phyloP scores from a whole-genome alignment of 768 basidiomycete species.

The Sarcomyxa edulis region DNA sequence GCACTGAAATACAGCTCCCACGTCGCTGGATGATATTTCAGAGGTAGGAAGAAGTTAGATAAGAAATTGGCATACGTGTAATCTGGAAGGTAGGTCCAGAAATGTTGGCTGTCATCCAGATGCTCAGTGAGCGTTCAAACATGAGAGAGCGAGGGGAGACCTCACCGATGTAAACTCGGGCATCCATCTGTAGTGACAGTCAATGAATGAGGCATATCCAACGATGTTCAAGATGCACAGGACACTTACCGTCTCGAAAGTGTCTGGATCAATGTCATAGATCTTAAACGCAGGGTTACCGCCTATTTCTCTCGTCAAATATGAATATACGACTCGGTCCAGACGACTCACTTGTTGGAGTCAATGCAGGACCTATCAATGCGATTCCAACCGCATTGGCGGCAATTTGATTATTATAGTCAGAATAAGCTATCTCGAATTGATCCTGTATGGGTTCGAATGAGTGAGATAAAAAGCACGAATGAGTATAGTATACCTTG shows the following conservation, averaged over 20 bases:
- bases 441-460: constrained; percentile 20
- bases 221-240: no score
- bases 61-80: constrained; percentile 13
- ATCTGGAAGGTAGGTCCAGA: constrained; percentile 21
- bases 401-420: constrained; percentile 26
- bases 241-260: constrained; percentile 34
- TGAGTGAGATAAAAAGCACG: background rate
- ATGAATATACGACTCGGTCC: background rate
- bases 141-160: constrained; percentile 5
- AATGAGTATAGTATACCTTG: constrained; percentile 13
- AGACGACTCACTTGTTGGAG: constrained; percentile 28
- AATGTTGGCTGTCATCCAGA: constrained; percentile 15
- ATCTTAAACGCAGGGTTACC: constrained; percentile 34
- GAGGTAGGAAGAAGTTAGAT: background rate
- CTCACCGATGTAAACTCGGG: constrained; percentile 24
- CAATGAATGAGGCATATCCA: no score
- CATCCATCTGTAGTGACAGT: no score
- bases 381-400: constrained; percentile 24
- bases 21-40: constrained; percentile 12
- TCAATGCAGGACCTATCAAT: constrained; percentile 30
- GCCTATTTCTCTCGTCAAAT: constrained; percentile 11
- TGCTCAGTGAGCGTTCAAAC: background rate
- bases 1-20: constrained; percentile 34
- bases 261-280: constrained; percentile 37
- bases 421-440: constrained; percentile 34